phyloP scores from a whole-genome alignment of 179 eudicot genomes.

The Gypsophila paniculata region DNA sequence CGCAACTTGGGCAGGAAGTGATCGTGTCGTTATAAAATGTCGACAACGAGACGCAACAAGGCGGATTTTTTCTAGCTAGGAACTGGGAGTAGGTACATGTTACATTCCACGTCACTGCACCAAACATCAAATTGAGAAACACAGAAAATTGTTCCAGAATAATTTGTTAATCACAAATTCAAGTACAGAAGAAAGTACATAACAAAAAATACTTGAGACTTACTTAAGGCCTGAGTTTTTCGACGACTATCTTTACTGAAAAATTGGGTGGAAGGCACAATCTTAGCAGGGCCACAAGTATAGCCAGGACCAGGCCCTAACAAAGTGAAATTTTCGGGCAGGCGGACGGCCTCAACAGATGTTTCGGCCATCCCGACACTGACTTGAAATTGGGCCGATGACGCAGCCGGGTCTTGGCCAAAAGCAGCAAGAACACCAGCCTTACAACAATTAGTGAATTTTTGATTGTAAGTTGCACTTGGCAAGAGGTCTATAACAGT shows the following conservation, averaged over 20 bases:
- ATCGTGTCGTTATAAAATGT: constrained; percentile 79
- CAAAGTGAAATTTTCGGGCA: constrained; percentile 36
- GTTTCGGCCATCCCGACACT: constrained; percentile 38
- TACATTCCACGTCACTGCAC: constrained; percentile 87
- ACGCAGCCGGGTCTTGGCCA: constrained; percentile 29
- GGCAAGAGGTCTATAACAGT: constrained; percentile 38
- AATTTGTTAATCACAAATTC: no score
- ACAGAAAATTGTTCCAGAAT: neutral
- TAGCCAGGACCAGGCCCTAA: constrained; percentile 43
- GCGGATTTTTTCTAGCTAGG: constrained; percentile 62
- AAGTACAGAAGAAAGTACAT: no score
- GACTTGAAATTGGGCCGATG: constrained; percentile 33
- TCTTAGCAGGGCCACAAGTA: constrained; percentile 41
- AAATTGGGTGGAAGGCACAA: constrained; percentile 34
- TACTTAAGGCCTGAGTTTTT: constrained; percentile 44
- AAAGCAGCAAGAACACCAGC: constrained; percentile 31
- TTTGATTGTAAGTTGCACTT: constrained; percentile 34
- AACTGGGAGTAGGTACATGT: constrained; percentile 88
- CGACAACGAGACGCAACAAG: constrained; percentile 77
- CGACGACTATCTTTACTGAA: constrained; percentile 27
- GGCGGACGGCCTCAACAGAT: constrained; percentile 22
- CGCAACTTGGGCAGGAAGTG: constrained; percentile 69
- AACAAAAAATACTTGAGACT: constrained; percentile 19
- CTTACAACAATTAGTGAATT: constrained; percentile 32
- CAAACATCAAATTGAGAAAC: neutral